These are phyloP conservation scores for Heterobasidion irregulare DNA, from an alignment of 1,284 basidiomycete genomes.

Conservation along the genomic window DNA sequence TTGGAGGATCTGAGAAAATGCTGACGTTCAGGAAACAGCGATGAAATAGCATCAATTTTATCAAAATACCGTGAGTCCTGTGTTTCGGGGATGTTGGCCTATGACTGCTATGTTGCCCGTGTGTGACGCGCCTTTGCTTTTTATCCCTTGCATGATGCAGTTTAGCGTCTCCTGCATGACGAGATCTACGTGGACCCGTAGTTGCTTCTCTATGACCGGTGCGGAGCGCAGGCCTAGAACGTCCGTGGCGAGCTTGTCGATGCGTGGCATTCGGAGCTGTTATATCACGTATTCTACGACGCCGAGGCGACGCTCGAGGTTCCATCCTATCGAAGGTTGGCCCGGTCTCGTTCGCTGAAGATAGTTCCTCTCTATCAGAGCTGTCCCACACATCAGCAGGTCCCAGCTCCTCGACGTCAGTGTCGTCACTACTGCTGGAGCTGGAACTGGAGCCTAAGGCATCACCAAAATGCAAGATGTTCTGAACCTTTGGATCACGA, in stretches of 20 bases:
- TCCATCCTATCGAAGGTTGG: not conserved
- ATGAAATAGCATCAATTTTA: not conserved
- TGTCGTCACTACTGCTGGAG: not conserved
- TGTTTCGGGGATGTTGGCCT: not conserved
- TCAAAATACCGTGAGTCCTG: not conserved
- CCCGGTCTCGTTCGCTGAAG: not conserved
- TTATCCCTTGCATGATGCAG: not conserved
- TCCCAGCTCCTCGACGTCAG: not conserved
- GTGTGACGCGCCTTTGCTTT: not conserved
- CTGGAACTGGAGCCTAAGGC: not conserved
- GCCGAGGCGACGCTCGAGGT: not conserved
- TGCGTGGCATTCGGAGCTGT: not conserved
- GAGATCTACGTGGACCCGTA: not conserved
- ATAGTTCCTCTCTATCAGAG: not conserved
- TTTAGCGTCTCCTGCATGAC: not conserved
- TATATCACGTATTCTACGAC: not conserved
- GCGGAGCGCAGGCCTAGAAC: too few relatives aligned
- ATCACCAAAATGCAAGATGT: not conserved
- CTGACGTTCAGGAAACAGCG: too few relatives aligned
- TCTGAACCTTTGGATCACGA: too few relatives aligned
- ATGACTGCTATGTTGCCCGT: not conserved
- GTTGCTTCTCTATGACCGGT: too few relatives aligned
- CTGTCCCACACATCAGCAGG: not conserved
- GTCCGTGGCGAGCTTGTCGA: too few relatives aligned
- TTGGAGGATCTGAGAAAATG: too few relatives aligned